Evolutionary conservation across 148 eudicot genomes (phyloP).

Genomic region (Rhododendron williamsianum): DNA sequence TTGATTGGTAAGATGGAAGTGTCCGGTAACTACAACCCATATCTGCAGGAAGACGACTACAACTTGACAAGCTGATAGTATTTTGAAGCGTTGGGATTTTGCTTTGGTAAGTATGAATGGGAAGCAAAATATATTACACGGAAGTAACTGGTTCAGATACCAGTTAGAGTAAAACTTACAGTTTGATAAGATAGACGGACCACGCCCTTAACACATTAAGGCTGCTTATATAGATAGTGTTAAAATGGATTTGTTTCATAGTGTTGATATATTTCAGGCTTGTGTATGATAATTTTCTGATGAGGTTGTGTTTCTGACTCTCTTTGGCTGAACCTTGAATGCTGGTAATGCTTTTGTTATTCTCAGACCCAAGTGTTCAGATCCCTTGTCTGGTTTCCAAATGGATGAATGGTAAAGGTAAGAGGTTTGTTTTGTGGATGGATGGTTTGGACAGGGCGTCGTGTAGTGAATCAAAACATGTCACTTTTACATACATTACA

Average conservation of each 20-base stretch:
- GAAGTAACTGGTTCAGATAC: conserved; percentile 39
- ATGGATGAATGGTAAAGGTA: not conserved
- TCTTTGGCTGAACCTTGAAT: conserved; percentile 5
- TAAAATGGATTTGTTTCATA: not conserved
- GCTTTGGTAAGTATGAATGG: conserved; percentile 4
- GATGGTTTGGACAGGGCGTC: not conserved
- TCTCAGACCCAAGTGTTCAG: not conserved
- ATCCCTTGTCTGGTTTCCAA: not conserved
- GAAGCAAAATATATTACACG: conserved; percentile 30
- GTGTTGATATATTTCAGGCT: not conserved
- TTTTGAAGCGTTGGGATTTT: not conserved
- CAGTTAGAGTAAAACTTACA: conserved; percentile 6
- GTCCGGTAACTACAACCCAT: conserved; percentile 43
- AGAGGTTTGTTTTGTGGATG: not conserved
- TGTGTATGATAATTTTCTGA: conserved; percentile 1
- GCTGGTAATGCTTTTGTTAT: not conserved
- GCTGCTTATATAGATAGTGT: conserved; percentile 9
- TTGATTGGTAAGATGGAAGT: conserved; percentile 63
- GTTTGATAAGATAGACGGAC: not conserved
- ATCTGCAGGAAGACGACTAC: conserved; percentile 52
- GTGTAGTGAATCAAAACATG: not conserved
- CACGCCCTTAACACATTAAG: not conserved
- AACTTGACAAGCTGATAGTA: conserved; percentile 45
- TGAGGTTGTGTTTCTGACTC: not conserved
- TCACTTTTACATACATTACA: not conserved